phyloP scores from a whole-genome alignment of 495 filamentous ascomycete genomes.

The Aspergillus steynii region DNA sequence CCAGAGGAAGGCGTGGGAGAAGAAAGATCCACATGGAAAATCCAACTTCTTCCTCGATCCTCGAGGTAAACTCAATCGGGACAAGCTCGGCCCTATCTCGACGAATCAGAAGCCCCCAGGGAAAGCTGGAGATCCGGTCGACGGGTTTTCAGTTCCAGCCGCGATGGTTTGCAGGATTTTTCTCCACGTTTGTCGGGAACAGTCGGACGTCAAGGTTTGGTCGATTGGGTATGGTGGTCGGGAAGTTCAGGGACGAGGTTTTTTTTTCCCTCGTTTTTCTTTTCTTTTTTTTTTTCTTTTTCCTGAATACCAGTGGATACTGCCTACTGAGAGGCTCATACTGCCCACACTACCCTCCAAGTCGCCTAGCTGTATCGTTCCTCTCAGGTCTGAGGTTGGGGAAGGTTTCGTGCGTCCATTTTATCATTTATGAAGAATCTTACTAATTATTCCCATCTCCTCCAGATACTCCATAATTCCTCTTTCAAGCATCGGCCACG shows the following conservation, averaged over 20 bases:
- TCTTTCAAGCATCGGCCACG: neutral
- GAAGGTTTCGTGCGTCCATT: too few species aligned
- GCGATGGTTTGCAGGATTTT: conserved; percentile 3
- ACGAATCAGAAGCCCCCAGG: neutral
- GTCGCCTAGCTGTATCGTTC: neutral
- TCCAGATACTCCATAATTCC: neutral
- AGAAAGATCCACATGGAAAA: neutral
- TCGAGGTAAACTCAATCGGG: neutral
- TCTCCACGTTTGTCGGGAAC: conserved; percentile 19
- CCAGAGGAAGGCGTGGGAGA: neutral
- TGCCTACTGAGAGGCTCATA: neutral
- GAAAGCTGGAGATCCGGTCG: neutral
- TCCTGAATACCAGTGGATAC: conserved; percentile 1
- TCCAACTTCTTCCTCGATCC: neutral
- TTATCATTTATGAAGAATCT: too few species aligned
- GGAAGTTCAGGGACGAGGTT: conserved; percentile 13
- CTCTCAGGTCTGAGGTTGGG: neutral
- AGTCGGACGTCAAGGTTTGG: conserved; percentile 11
- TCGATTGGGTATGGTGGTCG: conserved; percentile 2
- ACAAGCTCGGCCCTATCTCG: neutral
- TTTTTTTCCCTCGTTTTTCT: conserved; percentile 8
- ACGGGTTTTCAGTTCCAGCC: conserved; percentile 2
- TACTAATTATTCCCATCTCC: neutral
- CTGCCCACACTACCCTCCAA: neutral
- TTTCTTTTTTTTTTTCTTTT: neutral